Conservation (phyloP, 2,329 filamentous ascomycete species). For the Talaromyces sp. region DNA sequence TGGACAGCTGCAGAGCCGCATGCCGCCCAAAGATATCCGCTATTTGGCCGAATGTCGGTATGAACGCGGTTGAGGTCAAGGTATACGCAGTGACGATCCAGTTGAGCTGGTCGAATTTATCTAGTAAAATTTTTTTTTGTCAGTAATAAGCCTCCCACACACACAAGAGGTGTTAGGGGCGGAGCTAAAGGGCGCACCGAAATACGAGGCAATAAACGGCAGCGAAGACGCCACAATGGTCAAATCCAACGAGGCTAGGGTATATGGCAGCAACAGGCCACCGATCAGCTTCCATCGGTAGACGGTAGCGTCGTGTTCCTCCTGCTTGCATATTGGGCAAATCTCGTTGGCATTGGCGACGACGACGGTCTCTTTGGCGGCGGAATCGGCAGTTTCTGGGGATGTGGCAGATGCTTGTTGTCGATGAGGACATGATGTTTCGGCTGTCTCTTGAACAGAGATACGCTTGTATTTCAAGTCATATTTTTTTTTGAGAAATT, state of each 20-base stretch:
- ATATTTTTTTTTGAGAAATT: background rate
- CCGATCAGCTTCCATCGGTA: conserved; percentile 58
- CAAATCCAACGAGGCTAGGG: conserved; percentile 59
- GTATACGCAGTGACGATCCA: conserved; percentile 69
- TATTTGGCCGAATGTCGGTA: conserved; percentile 62
- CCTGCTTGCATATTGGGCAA: conserved; percentile 22
- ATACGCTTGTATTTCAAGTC: background rate
- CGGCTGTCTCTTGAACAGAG: background rate
- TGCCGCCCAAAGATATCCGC: conserved; percentile 64
- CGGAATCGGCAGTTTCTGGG: background rate
- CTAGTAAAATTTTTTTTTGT: conserved; percentile 22
- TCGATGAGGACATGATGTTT: background rate
- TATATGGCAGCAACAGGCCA: conserved; percentile 57
- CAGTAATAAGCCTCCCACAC: background rate
- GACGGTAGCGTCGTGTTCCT: conserved; percentile 31
- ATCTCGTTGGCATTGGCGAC: background rate
- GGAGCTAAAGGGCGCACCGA: conserved; percentile 41
- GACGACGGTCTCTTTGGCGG: background rate
- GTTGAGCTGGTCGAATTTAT: conserved; percentile 56
- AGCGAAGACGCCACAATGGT: conserved; percentile 61
- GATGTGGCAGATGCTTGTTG: background rate
- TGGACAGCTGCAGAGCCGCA: conserved; percentile 52
- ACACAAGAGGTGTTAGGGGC: background rate
- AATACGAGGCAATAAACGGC: conserved; percentile 61
- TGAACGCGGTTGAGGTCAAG: conserved; percentile 62